phyloP scores from a whole-genome alignment of 1,284 basidiomycete species.

The Lentinus polychrous region DNA sequence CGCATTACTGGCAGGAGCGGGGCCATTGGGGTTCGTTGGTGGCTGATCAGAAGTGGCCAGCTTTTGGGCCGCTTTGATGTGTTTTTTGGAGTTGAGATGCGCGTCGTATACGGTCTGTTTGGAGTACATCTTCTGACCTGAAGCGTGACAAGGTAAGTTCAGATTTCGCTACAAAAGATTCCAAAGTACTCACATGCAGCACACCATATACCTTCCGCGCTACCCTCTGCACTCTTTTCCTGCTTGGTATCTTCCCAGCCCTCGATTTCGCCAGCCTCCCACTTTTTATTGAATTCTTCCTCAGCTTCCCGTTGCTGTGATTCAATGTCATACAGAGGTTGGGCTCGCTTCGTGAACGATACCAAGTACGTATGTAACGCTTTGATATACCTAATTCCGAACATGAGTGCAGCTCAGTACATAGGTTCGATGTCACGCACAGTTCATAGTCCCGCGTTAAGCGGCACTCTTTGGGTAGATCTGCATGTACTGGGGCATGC shows the following conservation, averaged over 20 bases:
- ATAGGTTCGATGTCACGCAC: conserved; percentile 38
- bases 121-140: conserved; percentile 37
- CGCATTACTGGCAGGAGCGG: conserved; percentile 25
- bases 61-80: conserved; percentile 97
- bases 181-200: conserved; percentile 66
- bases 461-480: conserved; percentile 70
- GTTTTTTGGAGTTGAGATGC: conserved; percentile 91
- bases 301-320: conserved; percentile 59
- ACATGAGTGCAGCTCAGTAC: background rate
- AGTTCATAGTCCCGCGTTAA: conserved; percentile 72
- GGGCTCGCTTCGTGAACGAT: conserved; percentile 82
- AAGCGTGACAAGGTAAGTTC: background rate
- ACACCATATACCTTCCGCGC: conserved; percentile 86
- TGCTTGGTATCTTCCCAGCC: conserved; percentile 66
- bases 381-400: conserved; percentile 63
- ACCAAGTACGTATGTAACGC: conserved; percentile 80
- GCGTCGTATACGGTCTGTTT: conserved; percentile 92
- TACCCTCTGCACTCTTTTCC: conserved; percentile 27
- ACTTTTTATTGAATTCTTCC: conserved; percentile 69
- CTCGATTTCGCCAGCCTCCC: conserved; percentile 71
- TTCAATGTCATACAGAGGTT: conserved; percentile 82
- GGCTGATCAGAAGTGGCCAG: conserved; percentile 91
- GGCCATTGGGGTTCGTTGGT: conserved; percentile 67
- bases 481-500: conserved; percentile 54
- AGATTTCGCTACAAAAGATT: conserved; percentile 2